Base-by-base conservation (phyloP, 2,329 filamentous ascomycete species). In the Aspergillus aculeatinus region DNA sequence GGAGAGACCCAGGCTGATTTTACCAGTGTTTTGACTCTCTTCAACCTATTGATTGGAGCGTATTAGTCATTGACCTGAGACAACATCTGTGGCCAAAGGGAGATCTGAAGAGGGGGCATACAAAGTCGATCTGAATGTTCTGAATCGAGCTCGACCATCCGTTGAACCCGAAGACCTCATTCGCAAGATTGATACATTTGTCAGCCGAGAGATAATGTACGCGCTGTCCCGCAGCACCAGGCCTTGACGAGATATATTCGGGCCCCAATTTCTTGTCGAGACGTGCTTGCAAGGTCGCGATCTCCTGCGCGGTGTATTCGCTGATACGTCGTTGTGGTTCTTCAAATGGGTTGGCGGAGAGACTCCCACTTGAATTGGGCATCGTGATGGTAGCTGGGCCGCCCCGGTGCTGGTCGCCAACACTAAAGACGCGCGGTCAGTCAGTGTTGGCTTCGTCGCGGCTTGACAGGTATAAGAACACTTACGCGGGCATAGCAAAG, bases 101-200 rank as follows among this genome's bases (percentile, higher is more conserved):
- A 33, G 16, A 35, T 6, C 29, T 10, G 29, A 12, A 42, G 31
- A 6, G n/a, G 25, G 25, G 16, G 75, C 81, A 64, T 72, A 87
- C 91, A 76, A 96, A 98, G 76, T 99, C 95, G 61, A 98, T 90
- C 72, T 96, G 90, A 42, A 97, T 90, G 72, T 96, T 92, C 72
- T 94, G 91, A 61, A 99, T 95, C n/a, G 90, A 89, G 58, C 91
- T 96, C 10, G 91, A 96, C 95, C 95, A 99, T 69, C 93, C 93
- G 77, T 97, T 96, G 81, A 97, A 97, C 10, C 93, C 93, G 78
- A 97, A 96, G 1, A 97, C 88, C 74, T 97, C 91, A 70, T 97
- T 97, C 57, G 93, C 93, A 55, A 97, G 88, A 60, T 91, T 90
- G 74, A 99, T 99, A 72, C 90, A 93, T 79, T 99, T 99, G 72